Conservation (phyloP, 768 basidiomycete genomes). For the Tephrocybe sp. region DNA sequence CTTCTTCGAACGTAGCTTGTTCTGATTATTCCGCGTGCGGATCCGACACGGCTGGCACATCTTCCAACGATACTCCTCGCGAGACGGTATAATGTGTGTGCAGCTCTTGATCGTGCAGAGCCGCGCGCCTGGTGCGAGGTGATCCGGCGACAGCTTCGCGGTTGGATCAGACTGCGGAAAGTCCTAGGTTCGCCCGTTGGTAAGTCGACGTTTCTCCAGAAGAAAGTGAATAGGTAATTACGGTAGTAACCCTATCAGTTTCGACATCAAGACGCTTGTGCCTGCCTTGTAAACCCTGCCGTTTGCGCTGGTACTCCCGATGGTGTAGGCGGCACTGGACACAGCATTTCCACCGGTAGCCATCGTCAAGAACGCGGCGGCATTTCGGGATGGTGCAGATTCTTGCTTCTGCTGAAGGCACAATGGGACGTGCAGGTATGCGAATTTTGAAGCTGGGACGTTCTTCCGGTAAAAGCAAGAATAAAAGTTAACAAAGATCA, state of each 20-base stretch:
- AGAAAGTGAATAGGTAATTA: neutral
- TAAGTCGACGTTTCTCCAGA: neutral
- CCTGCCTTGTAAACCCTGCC: constrained; percentile 25
- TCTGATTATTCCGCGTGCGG: constrained; percentile 21
- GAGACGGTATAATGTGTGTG: constrained; percentile 33
- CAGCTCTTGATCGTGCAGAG: constrained; percentile 37
- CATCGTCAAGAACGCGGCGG: constrained; percentile 28
- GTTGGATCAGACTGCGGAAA: neutral
- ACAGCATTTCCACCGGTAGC: constrained; percentile 43
- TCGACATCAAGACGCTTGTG: constrained; percentile 23
- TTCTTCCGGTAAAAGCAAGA: neutral
- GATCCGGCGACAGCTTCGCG: neutral
- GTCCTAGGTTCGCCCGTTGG: neutral
- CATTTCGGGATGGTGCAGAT: constrained; percentile 35
- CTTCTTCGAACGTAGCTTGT: constrained; percentile 10
- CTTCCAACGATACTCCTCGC: constrained; percentile 38
- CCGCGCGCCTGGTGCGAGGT: constrained; percentile 32
- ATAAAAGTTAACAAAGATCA: neutral
- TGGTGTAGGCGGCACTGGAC: constrained; percentile 38
- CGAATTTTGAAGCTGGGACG: constrained; percentile 31
- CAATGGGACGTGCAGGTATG: constrained; percentile 26
- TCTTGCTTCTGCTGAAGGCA: constrained; percentile 2
- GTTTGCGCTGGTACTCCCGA: constrained; percentile 34
- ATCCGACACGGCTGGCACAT: constrained; percentile 39
- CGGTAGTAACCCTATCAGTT: constrained; percentile 7